Conservation (phyloP, 2,329 filamentous ascomycete species). For the Beauveria medogensis region DNA sequence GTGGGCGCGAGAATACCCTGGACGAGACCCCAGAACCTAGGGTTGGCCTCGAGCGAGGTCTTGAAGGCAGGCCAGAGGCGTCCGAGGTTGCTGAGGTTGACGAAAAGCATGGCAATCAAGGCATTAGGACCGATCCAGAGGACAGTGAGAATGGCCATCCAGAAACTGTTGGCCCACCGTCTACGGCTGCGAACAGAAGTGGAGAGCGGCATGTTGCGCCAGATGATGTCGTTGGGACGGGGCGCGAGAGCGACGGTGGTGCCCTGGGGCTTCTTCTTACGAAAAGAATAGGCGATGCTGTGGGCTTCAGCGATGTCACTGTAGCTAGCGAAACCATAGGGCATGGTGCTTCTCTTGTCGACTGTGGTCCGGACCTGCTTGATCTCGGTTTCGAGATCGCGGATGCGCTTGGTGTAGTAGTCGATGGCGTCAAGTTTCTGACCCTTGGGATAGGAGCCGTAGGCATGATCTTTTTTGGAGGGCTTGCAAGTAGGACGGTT, state of each 20-base stretch:
- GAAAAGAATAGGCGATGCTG: constrained; percentile 71
- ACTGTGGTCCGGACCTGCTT: constrained; percentile 73
- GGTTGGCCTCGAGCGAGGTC: constrained; percentile 51
- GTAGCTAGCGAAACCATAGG: constrained; percentile 93
- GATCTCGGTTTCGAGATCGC: constrained; percentile 73
- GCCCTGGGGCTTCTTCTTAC: constrained; percentile 72
- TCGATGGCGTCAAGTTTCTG: constrained; percentile 90
- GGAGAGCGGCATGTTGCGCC: constrained; percentile 79
- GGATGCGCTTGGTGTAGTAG: constrained; percentile 80
- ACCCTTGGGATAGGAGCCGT: constrained; percentile 52
- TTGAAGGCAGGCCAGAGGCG: constrained; percentile 72
- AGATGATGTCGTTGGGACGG: constrained; percentile 85
- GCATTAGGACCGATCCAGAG: constrained; percentile 90
- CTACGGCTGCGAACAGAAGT: constrained; percentile 62
- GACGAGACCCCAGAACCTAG: constrained; percentile 70
- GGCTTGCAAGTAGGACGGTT: constrained; percentile 71
- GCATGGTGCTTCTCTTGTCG: constrained; percentile 79
- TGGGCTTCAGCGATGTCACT: constrained; percentile 83
- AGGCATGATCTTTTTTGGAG: constrained; percentile 68
- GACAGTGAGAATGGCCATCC: constrained; percentile 72
- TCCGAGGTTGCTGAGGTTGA: constrained; percentile 75
- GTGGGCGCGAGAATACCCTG: constrained; percentile 90
- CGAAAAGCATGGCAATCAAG: constrained; percentile 86
- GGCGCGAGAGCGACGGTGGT: constrained; percentile 73
- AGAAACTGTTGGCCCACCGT: constrained; percentile 71